Percentiles rank a stretch among this genome's conserved stretches.
Evolutionary conservation across 345 rosid species (phyloP).

Genomic region (Populus alba): DNA sequence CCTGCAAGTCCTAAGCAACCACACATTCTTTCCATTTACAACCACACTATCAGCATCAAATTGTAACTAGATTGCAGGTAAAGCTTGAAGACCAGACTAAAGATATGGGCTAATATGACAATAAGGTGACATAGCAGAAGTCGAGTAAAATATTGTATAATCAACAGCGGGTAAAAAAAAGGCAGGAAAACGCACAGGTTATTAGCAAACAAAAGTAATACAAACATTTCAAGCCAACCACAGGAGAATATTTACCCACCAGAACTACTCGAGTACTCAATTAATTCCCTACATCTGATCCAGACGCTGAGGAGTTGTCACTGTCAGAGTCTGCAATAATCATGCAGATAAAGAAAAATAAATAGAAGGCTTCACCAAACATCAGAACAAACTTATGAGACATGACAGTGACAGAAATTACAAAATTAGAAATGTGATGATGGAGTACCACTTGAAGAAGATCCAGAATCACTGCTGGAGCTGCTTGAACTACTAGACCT

Average conservation of each 20-base stretch:
- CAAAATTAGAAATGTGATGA: neutral
- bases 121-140: neutral
- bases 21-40: neutral
- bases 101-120: neutral
- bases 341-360: conserved; percentile 5
- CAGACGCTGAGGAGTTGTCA: conserved; percentile 85
- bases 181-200: neutral
- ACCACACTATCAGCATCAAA: neutral
- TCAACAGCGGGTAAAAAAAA: neutral
- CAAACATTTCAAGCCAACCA: neutral
- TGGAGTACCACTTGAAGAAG: conserved; percentile 85
- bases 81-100: neutral
- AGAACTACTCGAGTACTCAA: conserved; percentile 29
- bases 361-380: neutral
- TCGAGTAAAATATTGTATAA: neutral
- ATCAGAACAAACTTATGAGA: neutral
- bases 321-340: conserved; percentile 79
- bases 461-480: conserved; percentile 94
- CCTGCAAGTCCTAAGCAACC: neutral
- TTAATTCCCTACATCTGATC: conserved; percentile 65
- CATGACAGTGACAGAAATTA: neutral
- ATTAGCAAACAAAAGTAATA: neutral
- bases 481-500: conserved; percentile 95
- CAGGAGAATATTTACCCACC: conserved; percentile 20
- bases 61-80: neutral